Conservation (phyloP, 768 basidiomycete genomes). For the Podaxis carcinomalis region DNA sequence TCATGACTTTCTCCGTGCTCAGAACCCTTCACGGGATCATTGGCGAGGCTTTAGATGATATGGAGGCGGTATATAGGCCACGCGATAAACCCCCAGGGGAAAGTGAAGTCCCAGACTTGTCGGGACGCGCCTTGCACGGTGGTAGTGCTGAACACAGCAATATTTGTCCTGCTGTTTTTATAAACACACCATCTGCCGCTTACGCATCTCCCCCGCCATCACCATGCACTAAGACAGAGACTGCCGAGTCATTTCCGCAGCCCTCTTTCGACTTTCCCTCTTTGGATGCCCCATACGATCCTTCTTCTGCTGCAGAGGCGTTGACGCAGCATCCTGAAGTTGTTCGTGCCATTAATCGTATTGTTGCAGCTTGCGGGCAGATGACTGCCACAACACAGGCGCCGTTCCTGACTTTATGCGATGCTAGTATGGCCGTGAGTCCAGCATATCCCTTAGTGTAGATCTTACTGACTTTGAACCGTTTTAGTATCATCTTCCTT, state of each 20-base stretch:
- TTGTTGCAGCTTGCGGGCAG: constrained; percentile 69
- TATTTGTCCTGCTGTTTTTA: constrained; percentile 2
- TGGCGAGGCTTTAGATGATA: constrained; percentile 64
- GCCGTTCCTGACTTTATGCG: constrained; percentile 70
- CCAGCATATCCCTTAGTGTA: neutral
- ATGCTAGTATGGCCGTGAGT: constrained; percentile 66
- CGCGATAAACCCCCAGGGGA: constrained; percentile 12
- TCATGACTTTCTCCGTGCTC: constrained; percentile 60
- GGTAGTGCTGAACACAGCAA: neutral
- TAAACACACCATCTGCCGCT: constrained; percentile 17
- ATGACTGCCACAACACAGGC: constrained; percentile 59
- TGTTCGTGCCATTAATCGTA: constrained; percentile 53
- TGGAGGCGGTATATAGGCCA: constrained; percentile 50
- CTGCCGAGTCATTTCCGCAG: neutral
- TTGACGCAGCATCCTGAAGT: constrained; percentile 60
- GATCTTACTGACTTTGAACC: constrained; percentile 1
- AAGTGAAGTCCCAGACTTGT: constrained; percentile 9
- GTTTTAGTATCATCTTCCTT: constrained; percentile 67
- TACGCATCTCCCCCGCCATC: constrained; percentile 31
- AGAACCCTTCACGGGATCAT: constrained; percentile 63
- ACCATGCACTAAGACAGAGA: constrained; percentile 21
- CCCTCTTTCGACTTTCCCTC: constrained; percentile 50
- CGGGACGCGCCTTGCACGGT: neutral
- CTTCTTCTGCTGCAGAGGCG: constrained; percentile 44
- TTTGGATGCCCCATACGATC: constrained; percentile 42